These are phyloP conservation scores for Neurospora cerealis DNA, from an alignment of 495 filamentous ascomycete genomes.

Conservation along the genomic window DNA sequence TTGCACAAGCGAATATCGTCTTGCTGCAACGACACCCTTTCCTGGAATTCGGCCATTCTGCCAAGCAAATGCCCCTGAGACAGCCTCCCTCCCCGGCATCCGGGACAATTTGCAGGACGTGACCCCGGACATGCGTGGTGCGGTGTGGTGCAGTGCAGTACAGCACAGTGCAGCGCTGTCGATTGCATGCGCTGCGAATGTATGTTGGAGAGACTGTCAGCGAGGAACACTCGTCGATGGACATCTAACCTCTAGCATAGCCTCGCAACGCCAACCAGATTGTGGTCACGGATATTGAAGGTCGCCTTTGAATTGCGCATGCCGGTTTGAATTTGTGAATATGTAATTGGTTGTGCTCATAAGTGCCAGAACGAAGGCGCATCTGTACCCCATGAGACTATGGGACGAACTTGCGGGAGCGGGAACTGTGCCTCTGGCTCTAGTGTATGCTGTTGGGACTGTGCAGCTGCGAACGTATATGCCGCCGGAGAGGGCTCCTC, in stretches of 20 bases:
- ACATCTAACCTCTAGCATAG: background rate
- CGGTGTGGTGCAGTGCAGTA: background rate
- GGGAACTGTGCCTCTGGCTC: background rate
- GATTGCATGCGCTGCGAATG: background rate
- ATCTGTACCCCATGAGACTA: background rate
- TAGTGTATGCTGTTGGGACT: background rate
- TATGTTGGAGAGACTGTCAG: background rate
- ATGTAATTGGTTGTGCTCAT: background rate
- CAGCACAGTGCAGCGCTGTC: background rate
- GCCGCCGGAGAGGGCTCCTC: background rate
- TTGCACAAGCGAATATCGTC: background rate
- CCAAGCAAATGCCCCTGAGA: background rate
- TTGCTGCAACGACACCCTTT: background rate
- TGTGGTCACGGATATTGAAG: background rate
- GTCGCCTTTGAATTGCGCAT: background rate
- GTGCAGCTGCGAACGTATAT: background rate
- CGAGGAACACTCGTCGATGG: background rate
- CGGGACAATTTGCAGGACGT: background rate
- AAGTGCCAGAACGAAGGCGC: background rate
- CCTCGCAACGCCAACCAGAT: background rate
- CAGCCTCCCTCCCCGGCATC: background rate
- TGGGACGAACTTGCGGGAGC: background rate
- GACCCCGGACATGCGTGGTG: background rate
- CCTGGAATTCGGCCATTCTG: background rate
- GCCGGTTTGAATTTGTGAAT: background rate